Evolutionary conservation across 495 filamentous ascomycete species (phyloP), one percentile per base, ranked within the genome.

Genomic region (Geopyxis carbonaria): DNA sequence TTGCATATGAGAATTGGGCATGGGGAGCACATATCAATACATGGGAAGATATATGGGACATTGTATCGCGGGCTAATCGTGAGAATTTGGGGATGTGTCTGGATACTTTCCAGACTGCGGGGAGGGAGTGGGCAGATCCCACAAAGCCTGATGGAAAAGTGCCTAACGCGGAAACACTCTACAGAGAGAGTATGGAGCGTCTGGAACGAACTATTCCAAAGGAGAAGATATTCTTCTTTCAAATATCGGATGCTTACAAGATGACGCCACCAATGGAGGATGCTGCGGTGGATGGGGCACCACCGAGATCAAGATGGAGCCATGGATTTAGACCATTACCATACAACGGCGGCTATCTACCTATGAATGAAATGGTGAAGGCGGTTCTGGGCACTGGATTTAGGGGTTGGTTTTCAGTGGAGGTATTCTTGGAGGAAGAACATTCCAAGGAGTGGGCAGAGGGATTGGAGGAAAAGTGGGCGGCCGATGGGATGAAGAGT

Each of bases 1-100:
- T 87, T 8, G 79, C 78, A 1, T 87, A 85, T 43, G 80, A 87
- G 55, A 84, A 85, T 45, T 84, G 80, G 78, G 82, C 78, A 58
- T 87, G 80, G 82, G 73, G 76, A 0, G 75, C 76, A 0, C 68
- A 72, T 21, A 78, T 78, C 0, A 73, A 73, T 4, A 64, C 56
- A 5, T 87, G 79, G 79, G 65, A 62, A 38, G 63, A 70, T 19
- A 73, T 75, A 9, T 83, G 74, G 72, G 61, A 70, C 1, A 76
- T 86, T 18, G 70, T 79, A 4, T 45, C 66, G 31, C 63, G 58
- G 8, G 73, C 74, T 2, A 59, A 78, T 47, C 54, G 72, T 2
- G 62, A 61, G 0, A 87, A 87, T 47, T 58, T 83, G 21, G 79
- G 82, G 0, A 58, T 86, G 2, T 86, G 80, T 51, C 66, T 91